Conservation (phyloP, 192 early-diverging fungal genomes). For the Obelidium mucronatum region DNA sequence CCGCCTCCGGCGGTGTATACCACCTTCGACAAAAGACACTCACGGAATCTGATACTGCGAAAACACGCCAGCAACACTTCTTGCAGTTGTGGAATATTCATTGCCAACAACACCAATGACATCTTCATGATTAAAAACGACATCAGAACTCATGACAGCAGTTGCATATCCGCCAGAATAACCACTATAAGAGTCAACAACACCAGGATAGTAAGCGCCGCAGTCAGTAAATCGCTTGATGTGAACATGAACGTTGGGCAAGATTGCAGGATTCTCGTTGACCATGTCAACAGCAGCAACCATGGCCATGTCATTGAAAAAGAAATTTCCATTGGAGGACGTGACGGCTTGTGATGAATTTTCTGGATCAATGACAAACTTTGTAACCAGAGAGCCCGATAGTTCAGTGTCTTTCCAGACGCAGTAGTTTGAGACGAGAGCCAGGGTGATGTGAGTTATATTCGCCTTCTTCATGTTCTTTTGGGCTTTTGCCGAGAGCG, state of each 20-base stretch:
- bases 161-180: neutral
- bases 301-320: neutral
- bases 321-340: neutral
- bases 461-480: too few relatives aligned
- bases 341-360: too few relatives aligned
- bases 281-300: neutral
- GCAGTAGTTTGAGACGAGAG: neutral
- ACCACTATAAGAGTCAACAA: neutral
- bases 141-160: neutral
- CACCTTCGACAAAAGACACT: too few relatives aligned
- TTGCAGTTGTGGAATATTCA: neutral
- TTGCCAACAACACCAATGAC: conserved; percentile 10
- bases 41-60: neutral
- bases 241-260: neutral
- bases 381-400: neutral
- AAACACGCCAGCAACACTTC: neutral
- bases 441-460: neutral
- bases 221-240: neutral
- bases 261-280: neutral
- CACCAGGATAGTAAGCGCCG: neutral
- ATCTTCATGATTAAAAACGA: neutral
- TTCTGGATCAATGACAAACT: neutral
- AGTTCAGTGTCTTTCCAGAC: neutral
- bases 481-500: too few relatives aligned
- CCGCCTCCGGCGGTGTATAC: too few relatives aligned